Conservation (phyloP, 805 yeast species). For the Kuraishia piskuri region DNA sequence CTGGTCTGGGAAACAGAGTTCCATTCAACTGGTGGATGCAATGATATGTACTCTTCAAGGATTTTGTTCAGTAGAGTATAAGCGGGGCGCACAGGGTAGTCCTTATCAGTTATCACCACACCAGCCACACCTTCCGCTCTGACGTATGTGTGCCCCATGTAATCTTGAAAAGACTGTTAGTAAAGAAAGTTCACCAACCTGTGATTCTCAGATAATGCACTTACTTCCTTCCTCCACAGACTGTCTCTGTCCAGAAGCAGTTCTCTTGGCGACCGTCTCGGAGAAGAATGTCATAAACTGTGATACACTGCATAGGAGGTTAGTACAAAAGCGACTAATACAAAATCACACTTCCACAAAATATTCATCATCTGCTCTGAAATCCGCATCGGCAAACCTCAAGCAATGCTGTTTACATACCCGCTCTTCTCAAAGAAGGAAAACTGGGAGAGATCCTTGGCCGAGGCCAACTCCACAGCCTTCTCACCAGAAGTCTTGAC, state of each 20-base stretch:
- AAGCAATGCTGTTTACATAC: slow-evolving; percentile 10
- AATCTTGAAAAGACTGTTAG: slow-evolving; percentile 24
- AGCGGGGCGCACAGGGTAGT: slow-evolving; percentile 95
- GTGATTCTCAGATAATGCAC: too few species aligned
- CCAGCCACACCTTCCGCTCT: slow-evolving; percentile 89
- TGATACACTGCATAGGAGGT: slow-evolving; percentile 41
- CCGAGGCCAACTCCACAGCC: slow-evolving; percentile 70
- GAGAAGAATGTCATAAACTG: slow-evolving; percentile 95
- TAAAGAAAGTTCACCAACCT: background rate
- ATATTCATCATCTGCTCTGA: too few species aligned
- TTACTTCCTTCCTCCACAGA: slow-evolving; percentile 79
- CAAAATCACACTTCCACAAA: too few species aligned
- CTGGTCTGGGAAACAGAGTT: slow-evolving; percentile 33
- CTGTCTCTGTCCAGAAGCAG: slow-evolving; percentile 86
- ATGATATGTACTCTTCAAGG: slow-evolving; percentile 80
- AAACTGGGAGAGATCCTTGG: slow-evolving; percentile 77
- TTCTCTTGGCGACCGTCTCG: slow-evolving; percentile 83
- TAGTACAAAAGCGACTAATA: background rate
- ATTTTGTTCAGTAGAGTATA: slow-evolving; percentile 86
- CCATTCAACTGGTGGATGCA: slow-evolving; percentile 77
- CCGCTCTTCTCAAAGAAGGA: slow-evolving; percentile 78
- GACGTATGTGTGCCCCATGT: slow-evolving; percentile 86
- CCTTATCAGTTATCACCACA: slow-evolving; percentile 87
- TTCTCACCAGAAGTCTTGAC: slow-evolving; percentile 55
- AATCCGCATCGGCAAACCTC: background rate